These are phyloP conservation scores for Geotrichum citri-aurantii DNA, from an alignment of 1,139 yeast genomes.

Conservation along the genomic window DNA sequence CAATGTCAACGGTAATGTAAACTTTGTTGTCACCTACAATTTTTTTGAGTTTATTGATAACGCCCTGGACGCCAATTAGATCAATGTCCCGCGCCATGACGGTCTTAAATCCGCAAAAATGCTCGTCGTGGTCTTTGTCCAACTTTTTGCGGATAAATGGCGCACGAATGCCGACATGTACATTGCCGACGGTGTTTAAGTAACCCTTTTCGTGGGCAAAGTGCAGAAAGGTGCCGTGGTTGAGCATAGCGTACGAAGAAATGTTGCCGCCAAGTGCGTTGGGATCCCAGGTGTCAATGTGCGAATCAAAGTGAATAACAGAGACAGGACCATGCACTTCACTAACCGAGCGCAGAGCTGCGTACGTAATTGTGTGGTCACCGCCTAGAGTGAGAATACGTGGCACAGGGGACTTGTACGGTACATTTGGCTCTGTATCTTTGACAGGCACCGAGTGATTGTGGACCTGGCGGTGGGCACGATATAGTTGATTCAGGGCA, in stretches of 20 bases:
- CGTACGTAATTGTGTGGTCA: constrained; percentile 65
- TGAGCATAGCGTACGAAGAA: constrained; percentile 41
- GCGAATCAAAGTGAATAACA: constrained; percentile 71
- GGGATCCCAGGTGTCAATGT: constrained; percentile 63
- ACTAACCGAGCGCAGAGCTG: constrained; percentile 58
- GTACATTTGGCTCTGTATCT: constrained; percentile 28
- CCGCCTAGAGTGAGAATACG: constrained; percentile 68
- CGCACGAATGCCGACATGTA: constrained; percentile 68
- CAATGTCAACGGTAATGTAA: constrained; percentile 69
- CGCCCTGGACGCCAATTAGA: constrained; percentile 41
- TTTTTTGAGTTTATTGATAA: constrained; percentile 49
- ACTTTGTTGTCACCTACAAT: constrained; percentile 57
- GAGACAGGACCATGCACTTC: constrained; percentile 57
- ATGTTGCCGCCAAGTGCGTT: constrained; percentile 65
- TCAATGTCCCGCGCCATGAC: constrained; percentile 67
- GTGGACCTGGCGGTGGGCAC: constrained; percentile 58
- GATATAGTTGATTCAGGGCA: constrained; percentile 66
- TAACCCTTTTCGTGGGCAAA: constrained; percentile 52
- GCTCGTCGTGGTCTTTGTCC: constrained; percentile 59
- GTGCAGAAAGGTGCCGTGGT: constrained; percentile 78
- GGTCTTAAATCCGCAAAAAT: constrained; percentile 55
- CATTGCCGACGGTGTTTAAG: constrained; percentile 45
- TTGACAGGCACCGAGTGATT: constrained; percentile 55
- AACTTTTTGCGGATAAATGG: constrained; percentile 33
- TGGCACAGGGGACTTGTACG: constrained; percentile 35